Percentiles rank a stretch among this genome's conserved stretches.
phyloP scores from a whole-genome alignment of 345 rosid genomes.

The Ceriops zippeliana region DNA sequence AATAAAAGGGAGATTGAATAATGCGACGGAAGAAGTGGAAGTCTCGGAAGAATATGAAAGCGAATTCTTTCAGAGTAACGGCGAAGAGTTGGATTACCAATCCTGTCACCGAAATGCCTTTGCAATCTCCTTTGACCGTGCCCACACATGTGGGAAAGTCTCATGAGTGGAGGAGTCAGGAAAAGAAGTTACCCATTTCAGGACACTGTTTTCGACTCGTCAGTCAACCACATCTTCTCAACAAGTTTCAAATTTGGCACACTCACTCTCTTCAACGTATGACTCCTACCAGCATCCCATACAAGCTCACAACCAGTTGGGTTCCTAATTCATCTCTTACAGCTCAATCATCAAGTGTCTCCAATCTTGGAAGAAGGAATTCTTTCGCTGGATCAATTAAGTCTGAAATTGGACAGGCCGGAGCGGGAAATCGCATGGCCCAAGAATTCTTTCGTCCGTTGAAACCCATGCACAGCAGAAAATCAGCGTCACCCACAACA shows the following conservation, averaged over 20 bases:
- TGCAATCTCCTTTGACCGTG: slow-evolving; percentile 6
- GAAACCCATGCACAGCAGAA: too few species aligned
- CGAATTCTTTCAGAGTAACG: not conserved
- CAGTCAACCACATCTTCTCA: not conserved
- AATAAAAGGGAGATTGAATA: too few species aligned
- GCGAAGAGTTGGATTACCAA: slow-evolving; percentile 3
- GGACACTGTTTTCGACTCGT: not conserved
- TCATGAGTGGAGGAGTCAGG: not conserved
- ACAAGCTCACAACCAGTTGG: slow-evolving; percentile 6
- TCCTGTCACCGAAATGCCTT: not conserved
- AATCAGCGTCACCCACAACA: too few species aligned
- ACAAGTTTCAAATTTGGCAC: not conserved
- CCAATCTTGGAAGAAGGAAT: not conserved
- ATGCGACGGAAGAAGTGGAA: too few species aligned
- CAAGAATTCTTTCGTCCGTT: too few species aligned
- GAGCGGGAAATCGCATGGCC: too few species aligned
- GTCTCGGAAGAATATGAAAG: too few species aligned
- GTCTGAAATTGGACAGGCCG: slow-evolving; percentile 4
- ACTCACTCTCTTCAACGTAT: too few species aligned
- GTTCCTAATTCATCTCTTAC: not conserved
- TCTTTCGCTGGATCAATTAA: not conserved
- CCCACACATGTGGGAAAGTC: not conserved
- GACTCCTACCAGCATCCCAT: not conserved
- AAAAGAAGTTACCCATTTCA: slow-evolving; percentile 9
- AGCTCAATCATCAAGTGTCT: not conserved